Percentiles rank a stretch among this genome's conserved stretches.
Evolutionary conservation across 495 filamentous ascomycete genomes (phyloP).

Genomic region (Xylaria cubensis): DNA sequence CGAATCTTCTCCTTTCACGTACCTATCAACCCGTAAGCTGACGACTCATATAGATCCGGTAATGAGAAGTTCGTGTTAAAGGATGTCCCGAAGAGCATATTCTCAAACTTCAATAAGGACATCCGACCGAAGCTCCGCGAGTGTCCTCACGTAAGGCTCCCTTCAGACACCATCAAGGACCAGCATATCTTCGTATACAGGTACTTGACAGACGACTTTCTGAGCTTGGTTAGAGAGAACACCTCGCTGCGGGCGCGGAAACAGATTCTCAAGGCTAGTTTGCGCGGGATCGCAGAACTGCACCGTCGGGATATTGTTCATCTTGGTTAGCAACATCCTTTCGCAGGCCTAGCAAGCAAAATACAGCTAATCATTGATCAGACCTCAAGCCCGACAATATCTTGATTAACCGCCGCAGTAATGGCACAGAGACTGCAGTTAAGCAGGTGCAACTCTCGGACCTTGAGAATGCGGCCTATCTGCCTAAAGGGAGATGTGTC

Average conservation of each 20-base stretch:
- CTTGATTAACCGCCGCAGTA: neutral
- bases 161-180: neutral
- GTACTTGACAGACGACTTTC: neutral
- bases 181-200: neutral
- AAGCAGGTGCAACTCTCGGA: neutral
- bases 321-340: neutral
- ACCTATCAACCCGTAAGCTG: neutral
- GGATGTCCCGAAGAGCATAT: neutral
- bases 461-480: neutral
- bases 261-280: neutral
- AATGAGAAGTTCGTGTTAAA: neutral
- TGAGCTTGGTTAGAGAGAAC: neutral
- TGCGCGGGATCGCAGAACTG: neutral
- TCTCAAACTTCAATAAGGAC: neutral
- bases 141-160: neutral
- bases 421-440: neutral
- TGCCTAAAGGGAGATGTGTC: neutral
- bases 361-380: neutral
- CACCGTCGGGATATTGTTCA: neutral
- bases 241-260: neutral
- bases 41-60: neutral
- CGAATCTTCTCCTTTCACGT: neutral
- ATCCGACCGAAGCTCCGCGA: neutral
- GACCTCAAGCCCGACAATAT: constrained; percentile 3
- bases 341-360: neutral